These are phyloP conservation scores for Cyclostephanos tholiformis DNA, from an alignment of 108 stramenopile genomes.

Conservation along the genomic window DNA sequence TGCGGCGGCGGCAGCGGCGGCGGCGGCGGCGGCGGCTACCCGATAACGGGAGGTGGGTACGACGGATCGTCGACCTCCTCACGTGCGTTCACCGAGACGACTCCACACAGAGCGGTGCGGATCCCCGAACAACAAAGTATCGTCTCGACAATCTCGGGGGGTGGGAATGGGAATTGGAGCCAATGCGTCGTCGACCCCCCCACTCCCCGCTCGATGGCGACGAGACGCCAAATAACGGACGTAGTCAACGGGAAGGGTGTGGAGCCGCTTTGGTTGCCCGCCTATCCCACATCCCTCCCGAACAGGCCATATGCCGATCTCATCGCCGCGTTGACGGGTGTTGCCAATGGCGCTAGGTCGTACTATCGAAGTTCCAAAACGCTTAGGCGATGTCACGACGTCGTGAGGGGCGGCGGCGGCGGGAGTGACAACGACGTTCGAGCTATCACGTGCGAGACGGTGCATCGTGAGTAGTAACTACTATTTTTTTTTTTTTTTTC, in stretches of 20 bases:
- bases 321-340: constrained; percentile 29
- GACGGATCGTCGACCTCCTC: no score
- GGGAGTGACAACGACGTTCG: constrained; percentile 5
- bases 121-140: no score
- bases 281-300: constrained; percentile 45
- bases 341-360: constrained; percentile 18
- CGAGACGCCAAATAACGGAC: no score
- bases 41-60: no score
- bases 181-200: not conserved
- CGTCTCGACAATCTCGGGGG: no score
- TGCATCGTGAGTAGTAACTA: constrained; percentile 18
- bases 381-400: constrained; percentile 34
- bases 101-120: no score
- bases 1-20: no score
- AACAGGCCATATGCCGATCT: constrained; percentile 11
- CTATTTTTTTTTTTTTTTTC: no score
- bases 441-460: constrained; percentile 43
- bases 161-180: not conserved
- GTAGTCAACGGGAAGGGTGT: constrained; percentile 8
- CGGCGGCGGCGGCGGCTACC: no score
- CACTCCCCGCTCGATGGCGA: not conserved
- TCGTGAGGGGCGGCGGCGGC: not conserved
- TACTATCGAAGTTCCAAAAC: constrained; percentile 30
- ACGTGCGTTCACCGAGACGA: no score
- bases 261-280: constrained; percentile 41